phyloP scores from a whole-genome alignment of 257 asterid species.

The Fraxinus quadrangulata region DNA sequence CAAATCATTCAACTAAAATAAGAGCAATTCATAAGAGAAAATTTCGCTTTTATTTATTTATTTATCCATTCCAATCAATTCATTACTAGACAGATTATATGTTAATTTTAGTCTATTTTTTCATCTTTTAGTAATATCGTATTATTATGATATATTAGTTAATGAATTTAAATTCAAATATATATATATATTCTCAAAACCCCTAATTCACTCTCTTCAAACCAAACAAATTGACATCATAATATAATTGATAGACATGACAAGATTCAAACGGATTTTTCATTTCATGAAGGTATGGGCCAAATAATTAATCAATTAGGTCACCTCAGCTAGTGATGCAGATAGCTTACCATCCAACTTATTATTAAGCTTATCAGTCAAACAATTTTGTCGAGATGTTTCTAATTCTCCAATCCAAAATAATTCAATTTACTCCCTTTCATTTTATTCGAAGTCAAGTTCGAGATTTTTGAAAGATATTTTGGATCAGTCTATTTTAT shows the following conservation, averaged over 20 bases:
- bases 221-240: neutral
- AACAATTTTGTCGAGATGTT: slow-evolving; percentile 28
- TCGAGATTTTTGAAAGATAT: neutral
- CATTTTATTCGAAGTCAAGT: neutral
- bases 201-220: too few relatives aligned
- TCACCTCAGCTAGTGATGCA: slow-evolving; percentile 33
- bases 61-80: neutral
- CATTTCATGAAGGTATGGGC: slow-evolving; percentile 13
- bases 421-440: slow-evolving; percentile 1
- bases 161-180: too few relatives aligned
- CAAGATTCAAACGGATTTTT: neutral
- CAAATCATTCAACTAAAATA: too few relatives aligned
- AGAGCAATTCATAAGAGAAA: too few relatives aligned
- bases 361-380: slow-evolving; percentile 33
- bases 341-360: slow-evolving; percentile 51
- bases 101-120: too few relatives aligned
- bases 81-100: neutral
- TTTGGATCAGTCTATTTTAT: too few relatives aligned
- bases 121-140: too few relatives aligned
- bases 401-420: slow-evolving; percentile 3
- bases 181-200: too few relatives aligned
- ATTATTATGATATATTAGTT: too few relatives aligned
- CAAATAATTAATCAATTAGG: slow-evolving; percentile 1
- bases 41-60: too few relatives aligned
- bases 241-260: neutral